Evolutionary conservation across 2,329 filamentous ascomycete genomes (phyloP), one percentile per base, ranked within the genome.

Genomic region (Epicoccum nigrum): DNA sequence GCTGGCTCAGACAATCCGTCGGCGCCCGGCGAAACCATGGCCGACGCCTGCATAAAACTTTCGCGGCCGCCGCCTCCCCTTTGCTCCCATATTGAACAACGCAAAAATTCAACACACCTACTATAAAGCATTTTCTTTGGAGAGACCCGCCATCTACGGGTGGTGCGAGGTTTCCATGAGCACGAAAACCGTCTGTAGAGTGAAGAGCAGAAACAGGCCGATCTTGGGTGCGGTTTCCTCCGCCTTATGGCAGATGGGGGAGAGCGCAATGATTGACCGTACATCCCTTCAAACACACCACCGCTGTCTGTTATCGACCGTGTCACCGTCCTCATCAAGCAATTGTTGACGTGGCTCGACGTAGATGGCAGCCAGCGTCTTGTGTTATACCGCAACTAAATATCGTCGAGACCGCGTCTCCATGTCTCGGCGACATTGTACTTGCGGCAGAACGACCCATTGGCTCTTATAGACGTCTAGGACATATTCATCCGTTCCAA

Each of bases 251-350:
- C 69, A 51, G 15, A 69, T 82, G 79, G 77, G 68, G 77, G 79
- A 76, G 79, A 81, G 74, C 80, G 80, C 80, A 83, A 82, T 82
- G 80, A 82, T 81, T 77, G 77, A 79, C 74, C 75, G 77, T 77
- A 83, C 80, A 83, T 72, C 31, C 41, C 30, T 44, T 43, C 16
- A 12, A 42, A 12, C 16, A 30, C 32, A 44, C 23, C 3, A 13
- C n/a, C 47, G 20, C 27, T 45, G 48, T 38, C 30, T 51, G 49
- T 37, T 51, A 46, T 51, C 49, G 49, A 51, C 42, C 21, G 42
- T 46, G 49, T 35, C 32, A 37, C 16, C 43, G 49, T 46, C 41
- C 33, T 42, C 33, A 27, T 13, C 12, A 25, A 25, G 6, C 23
- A 25, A 25, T 9, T n/a, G n/a, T n/a, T n/a, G n/a, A 9, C 49